A percentile compares a stretch with the other conserved stretches of the same genome.
phyloP scores from a whole-genome alignment of 352 stramenopile genomes.

The Phytophthora colocasiae region DNA sequence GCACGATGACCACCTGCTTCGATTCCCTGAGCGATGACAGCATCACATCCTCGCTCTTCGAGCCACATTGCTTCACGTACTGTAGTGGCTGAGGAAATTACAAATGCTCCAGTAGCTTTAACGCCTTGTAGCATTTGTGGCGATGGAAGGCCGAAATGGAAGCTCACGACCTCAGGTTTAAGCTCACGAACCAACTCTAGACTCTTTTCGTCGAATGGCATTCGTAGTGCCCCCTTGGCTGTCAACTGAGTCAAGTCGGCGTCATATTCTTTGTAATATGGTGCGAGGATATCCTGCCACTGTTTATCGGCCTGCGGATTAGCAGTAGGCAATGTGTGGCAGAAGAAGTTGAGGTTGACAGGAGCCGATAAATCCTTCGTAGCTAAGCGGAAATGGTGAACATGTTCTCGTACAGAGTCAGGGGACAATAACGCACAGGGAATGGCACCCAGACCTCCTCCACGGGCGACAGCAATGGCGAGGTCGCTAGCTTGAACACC shows the following conservation, averaged over 20 bases:
- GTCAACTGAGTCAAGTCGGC: conserved; percentile 26
- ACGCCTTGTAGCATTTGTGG: conserved; percentile 36
- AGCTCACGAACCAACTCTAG: conserved; percentile 55
- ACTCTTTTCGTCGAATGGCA: conserved; percentile 43
- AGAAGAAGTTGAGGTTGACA: conserved; percentile 78
- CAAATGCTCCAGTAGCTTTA: conserved; percentile 48
- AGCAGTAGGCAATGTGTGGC: conserved; percentile 32
- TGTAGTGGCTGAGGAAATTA: conserved; percentile 56
- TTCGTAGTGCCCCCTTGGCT: conserved; percentile 31
- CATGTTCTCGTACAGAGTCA: conserved; percentile 31
- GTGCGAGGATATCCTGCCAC: conserved; percentile 48
- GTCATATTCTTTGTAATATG: conserved; percentile 47
- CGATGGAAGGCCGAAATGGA: conserved; percentile 66
- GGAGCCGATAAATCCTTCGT: conserved; percentile 39
- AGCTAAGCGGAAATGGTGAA: conserved; percentile 40
- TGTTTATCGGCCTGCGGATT: conserved; percentile 20
- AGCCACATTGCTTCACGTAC: conserved; percentile 43
- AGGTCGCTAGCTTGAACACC: conserved; percentile 46
- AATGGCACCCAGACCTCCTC: conserved; percentile 60
- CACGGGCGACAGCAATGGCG: conserved; percentile 35
- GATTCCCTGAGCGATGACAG: conserved; percentile 60
- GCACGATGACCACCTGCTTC: conserved; percentile 68
- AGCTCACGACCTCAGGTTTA: conserved; percentile 65
- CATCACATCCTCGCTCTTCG: conserved; percentile 46
- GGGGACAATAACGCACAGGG: conserved; percentile 43